Percentiles rank a stretch among this genome's conserved stretches.
phyloP scores from a whole-genome alignment of 805 yeast species.

The Ogataea populi-albae region DNA sequence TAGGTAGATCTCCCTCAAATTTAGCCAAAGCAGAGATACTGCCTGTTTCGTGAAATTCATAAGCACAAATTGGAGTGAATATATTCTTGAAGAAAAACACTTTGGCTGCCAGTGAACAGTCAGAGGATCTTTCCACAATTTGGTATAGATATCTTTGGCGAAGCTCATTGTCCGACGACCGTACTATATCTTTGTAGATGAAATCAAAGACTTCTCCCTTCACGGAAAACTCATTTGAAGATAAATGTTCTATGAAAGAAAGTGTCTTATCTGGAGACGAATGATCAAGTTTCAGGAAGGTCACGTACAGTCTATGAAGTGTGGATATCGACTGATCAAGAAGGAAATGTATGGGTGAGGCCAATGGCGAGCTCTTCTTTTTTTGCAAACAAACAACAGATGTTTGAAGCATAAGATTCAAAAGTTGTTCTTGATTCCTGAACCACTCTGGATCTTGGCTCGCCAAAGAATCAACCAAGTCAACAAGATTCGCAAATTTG shows the following conservation, averaged over 20 bases:
- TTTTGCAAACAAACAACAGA: constrained; percentile 43
- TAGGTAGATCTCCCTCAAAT: constrained; percentile 31
- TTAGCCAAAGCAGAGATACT: constrained; percentile 24
- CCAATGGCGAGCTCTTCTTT: constrained; percentile 41
- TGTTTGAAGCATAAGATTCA: constrained; percentile 42
- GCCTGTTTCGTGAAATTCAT: constrained; percentile 52
- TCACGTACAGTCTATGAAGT: constrained; percentile 50
- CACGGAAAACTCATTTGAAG: constrained; percentile 44
- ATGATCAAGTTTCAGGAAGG: constrained; percentile 15
- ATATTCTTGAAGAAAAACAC: constrained; percentile 60
- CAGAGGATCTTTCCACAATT: constrained; percentile 49
- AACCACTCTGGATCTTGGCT: constrained; percentile 53
- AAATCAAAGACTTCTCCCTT: constrained; percentile 52
- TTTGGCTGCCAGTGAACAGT: constrained; percentile 48
- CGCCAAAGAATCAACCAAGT: constrained; percentile 55
- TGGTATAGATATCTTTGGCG: constrained; percentile 52
- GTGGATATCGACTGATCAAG: constrained; percentile 65
- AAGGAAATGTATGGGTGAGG: constrained; percentile 65
- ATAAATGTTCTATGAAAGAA: constrained; percentile 41
- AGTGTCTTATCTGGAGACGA: constrained; percentile 33
- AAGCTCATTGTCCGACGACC: constrained; percentile 41
- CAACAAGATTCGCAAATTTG: constrained; percentile 72
- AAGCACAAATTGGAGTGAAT: constrained; percentile 62
- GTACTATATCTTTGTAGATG: constrained; percentile 55
- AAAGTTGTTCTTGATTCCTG: constrained; percentile 42